Evolutionary conservation across 371 early-diverging fungal species (phyloP).

Genomic region (Apophysomyces ossiformis): DNA sequence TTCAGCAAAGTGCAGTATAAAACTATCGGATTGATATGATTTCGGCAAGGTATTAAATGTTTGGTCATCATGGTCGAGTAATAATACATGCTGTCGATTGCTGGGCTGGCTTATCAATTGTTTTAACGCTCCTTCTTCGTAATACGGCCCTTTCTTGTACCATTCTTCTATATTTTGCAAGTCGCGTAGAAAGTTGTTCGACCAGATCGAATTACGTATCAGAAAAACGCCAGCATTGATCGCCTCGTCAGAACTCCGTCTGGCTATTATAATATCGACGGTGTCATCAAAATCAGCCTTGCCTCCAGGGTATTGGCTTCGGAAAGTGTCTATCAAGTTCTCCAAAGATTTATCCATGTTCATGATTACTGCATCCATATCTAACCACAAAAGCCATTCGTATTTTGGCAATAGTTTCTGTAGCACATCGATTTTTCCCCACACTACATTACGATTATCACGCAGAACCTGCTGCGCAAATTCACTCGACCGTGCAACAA

Average conservation of each 20-base stretch:
- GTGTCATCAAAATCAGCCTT: slow-evolving; percentile 32
- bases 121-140: slow-evolving; percentile 71
- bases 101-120: slow-evolving; percentile 48
- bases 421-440: slow-evolving; percentile 68
- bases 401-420: slow-evolving; percentile 67
- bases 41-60: slow-evolving; percentile 66
- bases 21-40: slow-evolving; percentile 57
- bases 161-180: slow-evolving; percentile 53
- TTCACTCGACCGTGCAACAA: slow-evolving; percentile 62
- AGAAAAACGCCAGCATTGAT: slow-evolving; percentile 70
- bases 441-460: slow-evolving; percentile 52
- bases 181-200: slow-evolving; percentile 54
- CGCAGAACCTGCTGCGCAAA: slow-evolving; percentile 61
- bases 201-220: slow-evolving; percentile 65
- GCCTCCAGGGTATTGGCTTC: slow-evolving; percentile 28
- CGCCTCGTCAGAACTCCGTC: slow-evolving; percentile 53
- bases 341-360: slow-evolving; percentile 49
- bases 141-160: slow-evolving; percentile 51
- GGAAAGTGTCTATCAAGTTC: slow-evolving; percentile 39
- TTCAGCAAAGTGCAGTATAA: slow-evolving; percentile 69
- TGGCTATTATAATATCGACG: slow-evolving; percentile 55
- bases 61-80: slow-evolving; percentile 61
- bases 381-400: slow-evolving; percentile 73
- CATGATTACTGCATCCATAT: slow-evolving; percentile 69
- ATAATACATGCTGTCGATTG: slow-evolving; percentile 35